Percentiles rank a stretch among this genome's conserved stretches.
phyloP scores from a whole-genome alignment of 2,329 filamentous ascomycete species.

The Grosmannia clavigera region DNA sequence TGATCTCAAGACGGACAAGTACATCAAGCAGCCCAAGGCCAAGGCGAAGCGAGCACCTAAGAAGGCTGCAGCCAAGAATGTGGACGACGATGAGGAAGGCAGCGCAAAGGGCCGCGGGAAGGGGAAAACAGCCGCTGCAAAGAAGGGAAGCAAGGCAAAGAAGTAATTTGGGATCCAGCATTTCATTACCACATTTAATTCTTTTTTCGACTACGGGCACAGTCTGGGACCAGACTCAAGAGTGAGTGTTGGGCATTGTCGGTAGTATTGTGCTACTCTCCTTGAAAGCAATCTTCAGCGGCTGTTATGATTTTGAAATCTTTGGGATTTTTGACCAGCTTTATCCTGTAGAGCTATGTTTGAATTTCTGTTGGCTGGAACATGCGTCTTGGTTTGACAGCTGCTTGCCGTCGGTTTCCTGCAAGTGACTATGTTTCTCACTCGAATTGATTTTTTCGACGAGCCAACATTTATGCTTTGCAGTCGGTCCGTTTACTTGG shows the following conservation, averaged over 20 bases:
- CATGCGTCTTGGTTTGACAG: too few relatives aligned
- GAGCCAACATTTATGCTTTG: too few relatives aligned
- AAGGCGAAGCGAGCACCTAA: constrained; percentile 34
- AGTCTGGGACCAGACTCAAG: not conserved
- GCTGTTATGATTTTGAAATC: too few relatives aligned
- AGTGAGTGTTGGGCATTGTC: not conserved
- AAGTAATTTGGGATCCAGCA: not conserved
- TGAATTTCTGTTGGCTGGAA: too few relatives aligned
- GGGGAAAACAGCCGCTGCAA: constrained; percentile 18
- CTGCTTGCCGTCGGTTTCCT: too few relatives aligned
- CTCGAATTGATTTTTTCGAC: too few relatives aligned
- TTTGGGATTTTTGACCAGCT: too few relatives aligned
- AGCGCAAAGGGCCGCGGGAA: constrained; percentile 30
- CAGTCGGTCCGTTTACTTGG: too few relatives aligned
- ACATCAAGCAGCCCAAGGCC: constrained; percentile 82
- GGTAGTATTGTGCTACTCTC: too few relatives aligned
- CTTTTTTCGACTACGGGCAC: not conserved
- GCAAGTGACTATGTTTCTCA: too few relatives aligned
- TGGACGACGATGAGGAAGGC: constrained; percentile 39
- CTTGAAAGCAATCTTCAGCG: too few relatives aligned
- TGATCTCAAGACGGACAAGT: constrained; percentile 92
- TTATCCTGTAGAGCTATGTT: too few relatives aligned
- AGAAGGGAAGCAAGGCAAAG: constrained; percentile 19
- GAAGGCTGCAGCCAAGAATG: constrained; percentile 28
- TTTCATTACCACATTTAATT: not conserved